A percentile compares a stretch with the other conserved stretches of the same genome.
Conservation (phyloP, 129 eudicot genomes). For the Smallanthus sonchifolius region DNA sequence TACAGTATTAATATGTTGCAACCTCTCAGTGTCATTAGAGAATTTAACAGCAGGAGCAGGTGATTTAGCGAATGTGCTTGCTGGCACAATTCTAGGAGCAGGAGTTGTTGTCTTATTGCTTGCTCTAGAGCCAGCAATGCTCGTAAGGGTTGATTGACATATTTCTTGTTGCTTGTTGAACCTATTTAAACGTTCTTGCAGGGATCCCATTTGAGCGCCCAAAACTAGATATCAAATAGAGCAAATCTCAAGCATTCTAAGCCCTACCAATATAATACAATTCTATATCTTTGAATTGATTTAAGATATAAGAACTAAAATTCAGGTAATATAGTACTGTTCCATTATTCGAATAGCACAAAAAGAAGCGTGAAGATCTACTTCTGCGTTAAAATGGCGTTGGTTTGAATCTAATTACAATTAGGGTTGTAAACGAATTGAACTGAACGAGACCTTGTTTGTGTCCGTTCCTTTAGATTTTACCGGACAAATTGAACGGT, state of each 20-base stretch:
- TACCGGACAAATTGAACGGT: no score
- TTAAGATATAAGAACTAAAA: background rate
- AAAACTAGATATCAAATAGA: background rate
- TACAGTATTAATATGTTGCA: slow-evolving; percentile 71
- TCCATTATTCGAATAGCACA: background rate
- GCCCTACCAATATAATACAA: background rate
- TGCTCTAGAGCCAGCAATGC: slow-evolving; percentile 45
- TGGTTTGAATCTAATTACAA: no score
- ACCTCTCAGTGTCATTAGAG: slow-evolving; percentile 80
- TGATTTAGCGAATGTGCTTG: slow-evolving; percentile 33
- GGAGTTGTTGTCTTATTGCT: slow-evolving; percentile 24
- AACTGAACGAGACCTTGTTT: no score
- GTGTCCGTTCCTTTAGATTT: no score
- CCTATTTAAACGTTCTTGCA: slow-evolving; percentile 51
- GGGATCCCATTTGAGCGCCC: slow-evolving; percentile 38
- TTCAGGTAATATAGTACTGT: background rate
- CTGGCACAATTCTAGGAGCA: slow-evolving; percentile 37
- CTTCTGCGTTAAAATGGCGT: no score
- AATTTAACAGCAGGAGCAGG: slow-evolving; percentile 60
- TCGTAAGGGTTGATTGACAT: slow-evolving; percentile 58
- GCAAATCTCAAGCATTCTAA: background rate
- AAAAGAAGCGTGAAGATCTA: background rate
- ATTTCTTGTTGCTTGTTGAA: slow-evolving; percentile 86
- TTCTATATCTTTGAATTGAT: background rate
- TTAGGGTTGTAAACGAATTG: no score